phyloP scores from a whole-genome alignment of 768 basidiomycete species.

The Suillus hirtellus region DNA sequence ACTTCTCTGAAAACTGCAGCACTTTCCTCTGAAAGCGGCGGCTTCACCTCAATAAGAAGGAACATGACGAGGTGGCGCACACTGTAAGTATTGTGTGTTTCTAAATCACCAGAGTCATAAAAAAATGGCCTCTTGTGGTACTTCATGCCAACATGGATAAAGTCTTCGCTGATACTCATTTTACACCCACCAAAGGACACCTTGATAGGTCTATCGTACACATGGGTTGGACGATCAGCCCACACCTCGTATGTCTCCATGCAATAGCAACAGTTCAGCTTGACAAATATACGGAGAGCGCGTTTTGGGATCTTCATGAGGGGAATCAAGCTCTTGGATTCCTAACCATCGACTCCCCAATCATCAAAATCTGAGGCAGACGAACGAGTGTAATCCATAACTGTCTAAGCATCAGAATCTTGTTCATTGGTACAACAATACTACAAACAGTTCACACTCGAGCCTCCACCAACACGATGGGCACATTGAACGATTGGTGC shows the following conservation, averaged over 20 bases:
- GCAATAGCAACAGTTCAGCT: not conserved
- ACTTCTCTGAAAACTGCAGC: too few species aligned
- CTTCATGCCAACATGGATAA: too few species aligned
- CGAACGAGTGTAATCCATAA: constrained; percentile 23
- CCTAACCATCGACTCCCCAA: constrained; percentile 25
- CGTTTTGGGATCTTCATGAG: constrained; percentile 20
- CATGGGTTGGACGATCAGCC: too few species aligned
- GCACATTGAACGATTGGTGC: constrained; percentile 24
- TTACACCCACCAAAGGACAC: too few species aligned
- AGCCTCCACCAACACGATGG: constrained; percentile 24
- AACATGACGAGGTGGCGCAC: too few species aligned
- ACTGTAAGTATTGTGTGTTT: too few species aligned
- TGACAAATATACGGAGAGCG: not conserved
- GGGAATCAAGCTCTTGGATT: constrained; percentile 26
- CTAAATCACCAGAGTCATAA: too few species aligned
- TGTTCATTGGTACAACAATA: not conserved
- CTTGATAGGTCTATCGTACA: too few species aligned
- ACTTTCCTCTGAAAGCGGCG: too few species aligned
- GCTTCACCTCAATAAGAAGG: too few species aligned
- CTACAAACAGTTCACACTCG: constrained; percentile 12
- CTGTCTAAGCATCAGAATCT: constrained; percentile 7
- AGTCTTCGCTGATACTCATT: too few species aligned
- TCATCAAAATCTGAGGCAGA: constrained; percentile 22
- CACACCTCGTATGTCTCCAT: constrained; percentile 24
- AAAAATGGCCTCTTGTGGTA: too few species aligned